Evolutionary conservation across 1,284 basidiomycete species (phyloP).

Genomic region (Earliella scabrosa): DNA sequence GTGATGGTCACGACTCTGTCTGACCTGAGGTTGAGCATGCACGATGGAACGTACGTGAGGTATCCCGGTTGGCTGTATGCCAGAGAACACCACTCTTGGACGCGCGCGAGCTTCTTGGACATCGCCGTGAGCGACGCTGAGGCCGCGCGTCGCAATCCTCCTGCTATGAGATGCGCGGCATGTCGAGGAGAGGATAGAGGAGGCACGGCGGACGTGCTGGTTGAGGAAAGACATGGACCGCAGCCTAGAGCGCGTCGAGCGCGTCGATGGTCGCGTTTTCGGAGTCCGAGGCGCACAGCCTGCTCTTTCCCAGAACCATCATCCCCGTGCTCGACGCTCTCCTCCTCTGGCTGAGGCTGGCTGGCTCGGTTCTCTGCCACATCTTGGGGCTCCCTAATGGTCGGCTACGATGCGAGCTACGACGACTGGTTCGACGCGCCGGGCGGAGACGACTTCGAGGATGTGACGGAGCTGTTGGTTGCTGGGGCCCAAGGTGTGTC

Average conservation of each 20-base stretch:
- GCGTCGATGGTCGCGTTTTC: slow-evolving; percentile 6
- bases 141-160: background rate
- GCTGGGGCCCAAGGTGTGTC: slow-evolving; percentile 37
- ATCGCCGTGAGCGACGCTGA: background rate
- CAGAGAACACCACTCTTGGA: slow-evolving; percentile 68
- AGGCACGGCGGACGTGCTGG: slow-evolving; percentile 18
- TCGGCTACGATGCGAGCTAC: slow-evolving; percentile 10
- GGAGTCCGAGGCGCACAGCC: background rate
- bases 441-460: slow-evolving; percentile 59
- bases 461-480: slow-evolving; percentile 61
- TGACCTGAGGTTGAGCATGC: background rate
- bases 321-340: background rate
- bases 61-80: slow-evolving; percentile 85
- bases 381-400: background rate
- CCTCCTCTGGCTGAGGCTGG: background rate
- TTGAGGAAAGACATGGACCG: slow-evolving; percentile 15
- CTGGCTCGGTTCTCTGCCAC: background rate
- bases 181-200: background rate
- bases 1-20: slow-evolving; percentile 6
- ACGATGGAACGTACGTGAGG: slow-evolving; percentile 67
- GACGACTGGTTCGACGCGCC: slow-evolving; percentile 42
- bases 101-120: background rate
- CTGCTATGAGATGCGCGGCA: slow-evolving; percentile 9
- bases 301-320: slow-evolving; percentile 1
- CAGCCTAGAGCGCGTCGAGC: slow-evolving; percentile 10